Evolutionary conservation across 495 filamentous ascomycete species (phyloP).

Genomic region (Penicillium ochrochloron): DNA sequence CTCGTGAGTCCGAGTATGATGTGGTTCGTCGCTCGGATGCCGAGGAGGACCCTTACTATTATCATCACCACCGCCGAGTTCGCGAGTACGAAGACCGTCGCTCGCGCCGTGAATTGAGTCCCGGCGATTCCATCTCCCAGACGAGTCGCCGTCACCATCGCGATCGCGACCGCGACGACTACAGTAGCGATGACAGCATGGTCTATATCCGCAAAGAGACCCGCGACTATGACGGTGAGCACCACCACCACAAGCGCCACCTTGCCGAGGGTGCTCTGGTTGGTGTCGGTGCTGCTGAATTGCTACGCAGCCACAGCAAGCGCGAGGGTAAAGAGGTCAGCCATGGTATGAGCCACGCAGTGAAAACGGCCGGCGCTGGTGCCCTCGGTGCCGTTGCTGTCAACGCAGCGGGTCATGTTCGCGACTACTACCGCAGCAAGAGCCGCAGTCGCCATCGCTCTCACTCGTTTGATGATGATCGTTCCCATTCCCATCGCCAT

Average conservation of each 20-base stretch:
- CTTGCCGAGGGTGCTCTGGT: conserved; percentile 86
- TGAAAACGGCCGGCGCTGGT: conserved; percentile 78
- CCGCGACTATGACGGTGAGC: conserved; percentile 58
- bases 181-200: conserved; percentile 69
- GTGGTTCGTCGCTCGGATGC: conserved; percentile 68
- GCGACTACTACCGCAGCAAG: conserved; percentile 71
- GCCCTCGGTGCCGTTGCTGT: conserved; percentile 82
- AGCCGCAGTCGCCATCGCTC: conserved; percentile 58
- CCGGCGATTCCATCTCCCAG: conserved; percentile 63
- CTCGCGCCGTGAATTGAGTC: conserved; percentile 59
- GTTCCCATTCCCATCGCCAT: conserved; percentile 43
- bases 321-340: conserved; percentile 61
- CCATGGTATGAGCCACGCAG: conserved; percentile 62
- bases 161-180: conserved; percentile 41
- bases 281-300: conserved; percentile 74
- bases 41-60: conserved; percentile 62
- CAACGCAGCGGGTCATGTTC: conserved; percentile 73
- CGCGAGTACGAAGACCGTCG: conserved; percentile 60
- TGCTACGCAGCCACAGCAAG: conserved; percentile 71
- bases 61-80: conserved; percentile 62
- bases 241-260: conserved; percentile 72
- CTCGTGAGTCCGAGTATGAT: conserved; percentile 69
- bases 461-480: conserved; percentile 58
- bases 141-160: conserved; percentile 41
- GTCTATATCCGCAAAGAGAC: conserved; percentile 62